Percentiles rank a stretch among this genome's conserved stretches.
These are phyloP conservation scores for Aspergillus brunneoviolaceus DNA, from an alignment of 2,329 filamentous ascomycete genomes.

Conservation along the genomic window DNA sequence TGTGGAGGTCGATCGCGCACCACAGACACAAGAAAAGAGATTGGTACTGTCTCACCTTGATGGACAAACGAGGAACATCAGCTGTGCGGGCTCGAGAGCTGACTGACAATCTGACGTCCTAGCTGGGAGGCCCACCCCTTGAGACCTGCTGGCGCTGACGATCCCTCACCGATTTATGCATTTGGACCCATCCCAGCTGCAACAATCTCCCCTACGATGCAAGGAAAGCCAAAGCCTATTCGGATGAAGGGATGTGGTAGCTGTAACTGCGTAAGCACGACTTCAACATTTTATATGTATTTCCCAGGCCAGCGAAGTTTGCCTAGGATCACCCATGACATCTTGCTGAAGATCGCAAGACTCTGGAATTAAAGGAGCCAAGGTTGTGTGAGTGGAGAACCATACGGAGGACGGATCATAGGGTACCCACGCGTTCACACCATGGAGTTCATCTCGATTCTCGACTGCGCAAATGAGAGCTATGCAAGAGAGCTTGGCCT, in stretches of 20 bases:
- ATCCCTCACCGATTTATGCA: neutral
- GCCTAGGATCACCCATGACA: neutral
- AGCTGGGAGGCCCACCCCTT: neutral
- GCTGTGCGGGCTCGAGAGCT: neutral
- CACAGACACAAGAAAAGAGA: neutral
- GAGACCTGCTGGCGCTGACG: neutral
- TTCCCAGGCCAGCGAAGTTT: neutral
- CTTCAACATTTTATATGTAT: neutral
- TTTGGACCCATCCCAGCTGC: neutral
- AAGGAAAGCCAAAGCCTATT: neutral
- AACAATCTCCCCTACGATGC: neutral
- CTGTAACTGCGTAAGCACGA: neutral
- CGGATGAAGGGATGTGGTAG: neutral
- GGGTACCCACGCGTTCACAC: slow-evolving; percentile 19
- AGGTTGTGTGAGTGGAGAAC: slow-evolving; percentile 10
- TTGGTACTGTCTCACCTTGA: neutral
- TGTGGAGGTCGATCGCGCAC: neutral
- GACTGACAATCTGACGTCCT: neutral
- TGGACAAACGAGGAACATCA: neutral
- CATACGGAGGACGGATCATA: slow-evolving; percentile 11
- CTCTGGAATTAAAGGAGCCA: slow-evolving; percentile 1
- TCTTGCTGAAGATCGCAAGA: neutral
- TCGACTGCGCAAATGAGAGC: slow-evolving; percentile 9
- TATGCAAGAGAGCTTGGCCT: neutral
- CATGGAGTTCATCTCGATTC: slow-evolving; percentile 19